phyloP scores from a whole-genome alignment of 495 filamentous ascomycete species.

The Lasiosphaeris hirsuta region DNA sequence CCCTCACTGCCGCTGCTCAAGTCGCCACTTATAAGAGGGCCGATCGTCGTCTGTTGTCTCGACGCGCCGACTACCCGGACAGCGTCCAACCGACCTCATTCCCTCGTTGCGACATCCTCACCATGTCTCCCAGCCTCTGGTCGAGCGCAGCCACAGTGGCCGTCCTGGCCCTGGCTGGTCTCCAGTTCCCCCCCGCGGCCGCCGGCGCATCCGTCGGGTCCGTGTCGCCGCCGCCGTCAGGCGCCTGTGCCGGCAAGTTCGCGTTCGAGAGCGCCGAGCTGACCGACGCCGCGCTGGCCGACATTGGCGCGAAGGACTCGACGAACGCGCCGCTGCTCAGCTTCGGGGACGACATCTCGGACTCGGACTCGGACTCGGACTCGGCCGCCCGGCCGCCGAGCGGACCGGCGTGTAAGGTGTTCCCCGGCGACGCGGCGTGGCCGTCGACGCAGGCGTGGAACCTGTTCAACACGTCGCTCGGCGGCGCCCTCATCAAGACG shows the following conservation, averaged over 20 bases:
- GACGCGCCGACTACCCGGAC: neutral
- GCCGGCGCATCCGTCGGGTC: no score
- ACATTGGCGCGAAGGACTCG: neutral
- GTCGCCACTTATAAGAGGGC: neutral
- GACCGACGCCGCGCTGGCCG: constrained; percentile 11
- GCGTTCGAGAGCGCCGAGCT: constrained; percentile 18
- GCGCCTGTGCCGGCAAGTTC: constrained; percentile 12
- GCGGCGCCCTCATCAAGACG: constrained; percentile 53
- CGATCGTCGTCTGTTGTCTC: neutral
- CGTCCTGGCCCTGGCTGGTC: neutral
- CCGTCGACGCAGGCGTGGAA: constrained; percentile 39
- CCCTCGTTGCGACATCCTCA: neutral
- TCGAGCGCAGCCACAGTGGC: constrained; percentile 4
- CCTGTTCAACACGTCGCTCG: constrained; percentile 45
- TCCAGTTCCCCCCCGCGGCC: constrained; percentile 2
- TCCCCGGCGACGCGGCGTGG: constrained; percentile 49
- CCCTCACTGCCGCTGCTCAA: no score
- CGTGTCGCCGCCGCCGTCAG: no score
- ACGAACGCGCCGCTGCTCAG: constrained; percentile 7
- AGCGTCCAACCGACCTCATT: neutral
- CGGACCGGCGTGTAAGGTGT: constrained; percentile 43
- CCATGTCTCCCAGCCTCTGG: neutral
- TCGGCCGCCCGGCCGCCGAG: neutral
- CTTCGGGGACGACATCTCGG: constrained; percentile 9
- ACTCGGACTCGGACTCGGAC: neutral